Conservation (phyloP, 306 rosid species). For the Castanospermum australe region DNA sequence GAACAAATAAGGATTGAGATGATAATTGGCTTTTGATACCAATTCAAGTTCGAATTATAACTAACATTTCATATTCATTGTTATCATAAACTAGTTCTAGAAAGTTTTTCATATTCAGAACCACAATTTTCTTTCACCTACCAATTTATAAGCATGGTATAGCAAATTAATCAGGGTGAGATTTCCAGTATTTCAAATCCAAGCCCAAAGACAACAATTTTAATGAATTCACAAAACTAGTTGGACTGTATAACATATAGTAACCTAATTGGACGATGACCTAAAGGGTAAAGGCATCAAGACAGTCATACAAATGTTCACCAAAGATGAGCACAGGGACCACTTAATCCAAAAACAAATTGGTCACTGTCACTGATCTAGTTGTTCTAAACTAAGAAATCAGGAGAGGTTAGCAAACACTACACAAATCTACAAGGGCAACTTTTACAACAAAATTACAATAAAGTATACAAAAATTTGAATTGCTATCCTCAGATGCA, state of each 20-base stretch:
- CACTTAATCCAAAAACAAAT: neutral
- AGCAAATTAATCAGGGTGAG: neutral
- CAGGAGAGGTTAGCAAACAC: neutral
- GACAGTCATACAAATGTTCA: neutral
- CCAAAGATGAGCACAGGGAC: neutral
- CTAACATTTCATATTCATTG: neutral
- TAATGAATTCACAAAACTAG: neutral
- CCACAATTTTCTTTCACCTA: neutral
- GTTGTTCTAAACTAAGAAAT: slow-evolving; percentile 7
- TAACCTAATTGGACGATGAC: neutral
- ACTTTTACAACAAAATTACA: neutral
- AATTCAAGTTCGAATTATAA: neutral
- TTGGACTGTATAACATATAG: neutral
- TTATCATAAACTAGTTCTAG: neutral
- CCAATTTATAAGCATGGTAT: neutral
- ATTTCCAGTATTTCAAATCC: neutral
- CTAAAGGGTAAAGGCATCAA: neutral
- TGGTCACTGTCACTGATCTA: neutral
- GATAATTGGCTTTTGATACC: neutral
- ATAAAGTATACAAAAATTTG: neutral
- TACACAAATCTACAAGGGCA: neutral
- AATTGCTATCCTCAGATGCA: neutral
- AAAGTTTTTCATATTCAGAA: neutral
- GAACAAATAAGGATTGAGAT: neutral
- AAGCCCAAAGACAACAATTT: neutral